Conservation (phyloP, 2,329 filamentous ascomycete genomes). For the Cladophialophora yegresii region DNA sequence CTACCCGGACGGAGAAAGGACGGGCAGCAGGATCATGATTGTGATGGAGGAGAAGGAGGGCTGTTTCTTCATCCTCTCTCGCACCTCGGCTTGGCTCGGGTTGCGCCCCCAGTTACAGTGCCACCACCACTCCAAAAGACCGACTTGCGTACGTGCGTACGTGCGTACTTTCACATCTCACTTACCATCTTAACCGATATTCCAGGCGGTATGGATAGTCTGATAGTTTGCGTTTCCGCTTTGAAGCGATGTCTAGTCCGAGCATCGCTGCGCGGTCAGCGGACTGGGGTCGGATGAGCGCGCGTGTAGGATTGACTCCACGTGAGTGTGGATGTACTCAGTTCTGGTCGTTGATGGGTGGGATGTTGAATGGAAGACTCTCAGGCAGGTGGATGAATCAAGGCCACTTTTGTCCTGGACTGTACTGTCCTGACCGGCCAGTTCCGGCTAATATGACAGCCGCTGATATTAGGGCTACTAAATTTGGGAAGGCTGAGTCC, state of each 20-base stretch:
- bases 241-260: constrained; percentile 32
- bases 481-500: no score
- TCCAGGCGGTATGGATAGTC: constrained; percentile 35
- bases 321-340: background rate
- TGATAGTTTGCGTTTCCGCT: constrained; percentile 30
- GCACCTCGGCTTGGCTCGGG: no score
- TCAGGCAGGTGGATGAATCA: background rate
- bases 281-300: background rate
- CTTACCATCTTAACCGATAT: constrained; percentile 34
- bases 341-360: no score
- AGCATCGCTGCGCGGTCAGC: constrained; percentile 10
- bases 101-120: no score
- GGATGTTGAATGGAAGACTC: background rate
- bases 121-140: background rate
- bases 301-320: background rate
- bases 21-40: background rate
- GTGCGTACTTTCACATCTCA: background rate
- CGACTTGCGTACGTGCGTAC: background rate
- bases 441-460: no score
- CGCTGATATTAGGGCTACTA: no score
- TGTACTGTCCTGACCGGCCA: no score
- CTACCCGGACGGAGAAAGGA: background rate
- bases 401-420: no score
- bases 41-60: no score
- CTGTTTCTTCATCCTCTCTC: no score